Conservation (phyloP, 2,329 filamentous ascomycete species). For the Nigrospora osmanthi region DNA sequence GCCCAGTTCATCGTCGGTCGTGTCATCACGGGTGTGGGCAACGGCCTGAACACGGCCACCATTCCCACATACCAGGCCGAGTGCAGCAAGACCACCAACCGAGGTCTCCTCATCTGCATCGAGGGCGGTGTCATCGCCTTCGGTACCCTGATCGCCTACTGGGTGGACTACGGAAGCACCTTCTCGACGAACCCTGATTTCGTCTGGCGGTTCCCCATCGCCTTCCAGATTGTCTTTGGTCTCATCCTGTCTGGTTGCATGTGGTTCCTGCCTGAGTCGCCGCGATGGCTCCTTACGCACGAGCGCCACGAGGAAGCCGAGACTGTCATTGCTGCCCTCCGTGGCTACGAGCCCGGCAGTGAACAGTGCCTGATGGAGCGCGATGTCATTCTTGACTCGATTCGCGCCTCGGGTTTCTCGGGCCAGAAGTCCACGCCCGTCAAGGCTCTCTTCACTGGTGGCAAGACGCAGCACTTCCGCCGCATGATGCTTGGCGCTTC, state of each 20-base stretch:
- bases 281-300: slow-evolving; percentile 6
- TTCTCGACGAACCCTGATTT: slow-evolving; percentile 33
- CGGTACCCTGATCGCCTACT: slow-evolving; percentile 34
- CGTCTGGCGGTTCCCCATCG: slow-evolving; percentile 48
- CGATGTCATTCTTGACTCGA: slow-evolving; percentile 54
- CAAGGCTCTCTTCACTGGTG: slow-evolving; percentile 50
- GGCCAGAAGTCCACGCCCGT: slow-evolving; percentile 37
- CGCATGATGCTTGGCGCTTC: slow-evolving; percentile 53
- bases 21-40: slow-evolving; percentile 44
- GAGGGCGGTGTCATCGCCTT: slow-evolving; percentile 38
- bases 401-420: slow-evolving; percentile 43
- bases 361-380: slow-evolving; percentile 51
- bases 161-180: slow-evolving; percentile 41
- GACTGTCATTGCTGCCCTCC: slow-evolving; percentile 21
- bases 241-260: slow-evolving; percentile 33
- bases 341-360: slow-evolving; percentile 39
- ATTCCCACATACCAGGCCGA: slow-evolving; percentile 41
- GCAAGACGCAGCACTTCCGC: slow-evolving; percentile 59
- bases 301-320: slow-evolving; percentile 34
- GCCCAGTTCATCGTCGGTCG: slow-evolving; percentile 40
- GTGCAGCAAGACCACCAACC: slow-evolving; percentile 32
- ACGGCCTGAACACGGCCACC: slow-evolving; percentile 40
- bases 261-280: slow-evolving; percentile 26
- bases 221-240: slow-evolving; percentile 37
- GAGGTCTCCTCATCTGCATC: slow-evolving; percentile 34